Evolutionary conservation across 805 yeast species (phyloP).

Genomic region (Cyberlindnera xishuangbannaensis): DNA sequence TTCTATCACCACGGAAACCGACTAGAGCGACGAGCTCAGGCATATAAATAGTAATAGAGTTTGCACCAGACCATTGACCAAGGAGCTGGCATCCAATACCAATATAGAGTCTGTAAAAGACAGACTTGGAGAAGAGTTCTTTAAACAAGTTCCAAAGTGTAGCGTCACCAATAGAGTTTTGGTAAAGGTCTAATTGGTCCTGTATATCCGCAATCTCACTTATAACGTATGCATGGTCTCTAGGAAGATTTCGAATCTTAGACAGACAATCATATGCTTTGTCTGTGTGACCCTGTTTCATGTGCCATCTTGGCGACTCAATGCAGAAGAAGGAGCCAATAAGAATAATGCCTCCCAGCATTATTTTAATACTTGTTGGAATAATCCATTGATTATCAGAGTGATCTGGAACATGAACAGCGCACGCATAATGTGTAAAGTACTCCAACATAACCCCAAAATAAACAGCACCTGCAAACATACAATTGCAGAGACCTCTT

Average conservation of each 20-base stretch:
- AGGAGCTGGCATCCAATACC: slow-evolving; percentile 40
- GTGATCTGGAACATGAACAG: slow-evolving; percentile 31
- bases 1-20: slow-evolving; percentile 38
- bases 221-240: slow-evolving; percentile 42
- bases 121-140: slow-evolving; percentile 33
- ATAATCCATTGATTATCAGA: slow-evolving; percentile 43
- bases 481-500: slow-evolving; percentile 47
- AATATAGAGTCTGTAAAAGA: slow-evolving; percentile 40
- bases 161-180: slow-evolving; percentile 8
- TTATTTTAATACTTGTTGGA: slow-evolving; percentile 43
- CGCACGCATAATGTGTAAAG: slow-evolving; percentile 47
- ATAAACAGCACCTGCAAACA: slow-evolving; percentile 54
- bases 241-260: slow-evolving; percentile 36
- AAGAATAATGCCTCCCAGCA: slow-evolving; percentile 41
- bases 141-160: slow-evolving; percentile 13
- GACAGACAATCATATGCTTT: slow-evolving; percentile 35
- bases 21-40: slow-evolving; percentile 44
- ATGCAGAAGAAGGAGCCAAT: slow-evolving; percentile 38
- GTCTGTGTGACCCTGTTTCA: slow-evolving; percentile 35
- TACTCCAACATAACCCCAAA: slow-evolving; percentile 46
- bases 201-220: slow-evolving; percentile 47
- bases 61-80: slow-evolving; percentile 58
- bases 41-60: slow-evolving; percentile 50
- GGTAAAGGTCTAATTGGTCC: slow-evolving; percentile 36
- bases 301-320: slow-evolving; percentile 44